A percentile compares a stretch with the other conserved stretches of the same genome.
These are phyloP conservation scores for Rhodofomes roseus DNA, from an alignment of 1,284 basidiomycete genomes.

Conservation along the genomic window DNA sequence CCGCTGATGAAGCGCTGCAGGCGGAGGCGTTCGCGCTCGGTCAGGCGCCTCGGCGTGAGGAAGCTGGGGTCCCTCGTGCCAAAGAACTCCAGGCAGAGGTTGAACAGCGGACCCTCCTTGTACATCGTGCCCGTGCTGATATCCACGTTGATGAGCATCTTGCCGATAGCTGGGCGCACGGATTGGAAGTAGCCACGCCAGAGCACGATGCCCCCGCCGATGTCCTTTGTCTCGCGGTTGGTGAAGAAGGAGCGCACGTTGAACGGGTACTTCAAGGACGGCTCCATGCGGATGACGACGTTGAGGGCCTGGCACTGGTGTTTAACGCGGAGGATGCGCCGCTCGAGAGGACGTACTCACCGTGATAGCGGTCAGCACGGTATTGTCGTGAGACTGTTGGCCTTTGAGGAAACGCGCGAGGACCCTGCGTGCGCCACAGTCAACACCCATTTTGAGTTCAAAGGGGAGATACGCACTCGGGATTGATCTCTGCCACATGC, in stretches of 20 bases:
- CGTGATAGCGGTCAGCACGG: constrained; percentile 69
- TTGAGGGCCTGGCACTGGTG: constrained; percentile 55
- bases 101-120: constrained; percentile 45
- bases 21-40: constrained; percentile 54
- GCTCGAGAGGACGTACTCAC: constrained; percentile 34
- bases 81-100: constrained; percentile 56
- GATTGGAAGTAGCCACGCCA: constrained; percentile 80
- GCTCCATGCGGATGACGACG: constrained; percentile 72
- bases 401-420: constrained; percentile 63
- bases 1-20: constrained; percentile 61
- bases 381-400: constrained; percentile 65
- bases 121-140: constrained; percentile 78
- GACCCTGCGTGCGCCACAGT: constrained; percentile 38
- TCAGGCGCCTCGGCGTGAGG: constrained; percentile 41
- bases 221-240: constrained; percentile 54
- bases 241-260: constrained; percentile 78
- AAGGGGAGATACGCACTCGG: constrained; percentile 47
- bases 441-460: constrained; percentile 3
- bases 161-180: constrained; percentile 61
- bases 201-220: constrained; percentile 63
- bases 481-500: constrained; percentile 71
- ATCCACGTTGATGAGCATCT: constrained; percentile 74
- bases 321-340: neutral
- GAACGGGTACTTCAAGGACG: constrained; percentile 65
- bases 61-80: constrained; percentile 35